Percentiles rank a stretch among this genome's conserved stretches.
Conservation (phyloP, 441 rosid species). For the Hura crepitans region DNA sequence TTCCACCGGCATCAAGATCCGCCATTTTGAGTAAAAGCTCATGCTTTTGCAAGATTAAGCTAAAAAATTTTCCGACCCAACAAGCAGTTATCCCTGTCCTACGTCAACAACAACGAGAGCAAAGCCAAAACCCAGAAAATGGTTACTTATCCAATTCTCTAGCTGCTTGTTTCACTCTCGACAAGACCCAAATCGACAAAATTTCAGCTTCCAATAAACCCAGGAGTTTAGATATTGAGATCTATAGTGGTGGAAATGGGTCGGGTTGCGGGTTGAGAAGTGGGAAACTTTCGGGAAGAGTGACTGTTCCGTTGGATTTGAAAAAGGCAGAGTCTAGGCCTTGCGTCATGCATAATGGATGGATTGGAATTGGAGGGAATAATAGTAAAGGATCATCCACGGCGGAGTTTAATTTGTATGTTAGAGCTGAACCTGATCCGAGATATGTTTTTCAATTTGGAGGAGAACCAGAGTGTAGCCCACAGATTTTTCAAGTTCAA, state of each 20-base stretch:
- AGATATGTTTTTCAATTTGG: slow-evolving; percentile 60
- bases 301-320: slow-evolving; percentile 40
- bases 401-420: slow-evolving; percentile 34
- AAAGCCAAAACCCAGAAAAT: slow-evolving; percentile 19
- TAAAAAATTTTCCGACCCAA: slow-evolving; percentile 37
- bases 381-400: slow-evolving; percentile 25
- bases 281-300: slow-evolving; percentile 43
- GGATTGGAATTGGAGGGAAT: slow-evolving; percentile 40
- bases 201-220: slow-evolving; percentile 14
- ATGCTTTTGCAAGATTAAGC: slow-evolving; percentile 44
- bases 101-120: slow-evolving; percentile 15
- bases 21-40: slow-evolving; percentile 24
- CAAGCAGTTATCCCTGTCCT: slow-evolving; percentile 27
- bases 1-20: slow-evolving; percentile 27
- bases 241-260: slow-evolving; percentile 30
- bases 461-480: slow-evolving; percentile 65
- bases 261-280: slow-evolving; percentile 30
- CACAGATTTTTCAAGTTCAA: slow-evolving; percentile 65
- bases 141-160: slow-evolving; percentile 25
- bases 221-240: slow-evolving; percentile 30
- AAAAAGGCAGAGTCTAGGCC: slow-evolving; percentile 36
- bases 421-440: slow-evolving; percentile 56
- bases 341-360: slow-evolving; percentile 41
- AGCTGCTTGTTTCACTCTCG: slow-evolving; percentile 50
- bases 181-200: slow-evolving; percentile 36